These are phyloP conservation scores for Kwoniella heveanensis DNA, from an alignment of 768 basidiomycete species.

Conservation along the genomic window DNA sequence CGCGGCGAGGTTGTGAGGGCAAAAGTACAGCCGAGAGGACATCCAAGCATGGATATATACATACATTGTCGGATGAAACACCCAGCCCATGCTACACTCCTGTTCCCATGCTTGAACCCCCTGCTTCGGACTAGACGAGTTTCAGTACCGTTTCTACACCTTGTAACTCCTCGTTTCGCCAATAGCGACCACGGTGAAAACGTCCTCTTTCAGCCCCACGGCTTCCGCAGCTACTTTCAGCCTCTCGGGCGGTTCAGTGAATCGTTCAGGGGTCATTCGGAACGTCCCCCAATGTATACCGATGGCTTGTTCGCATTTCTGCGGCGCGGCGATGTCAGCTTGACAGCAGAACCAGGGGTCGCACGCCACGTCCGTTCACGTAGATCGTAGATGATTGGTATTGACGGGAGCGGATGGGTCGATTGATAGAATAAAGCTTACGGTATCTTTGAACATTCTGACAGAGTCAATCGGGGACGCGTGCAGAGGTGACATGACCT, in stretches of 20 bases:
- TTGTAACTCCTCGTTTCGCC: conserved; percentile 62
- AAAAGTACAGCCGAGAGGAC: too few relatives aligned
- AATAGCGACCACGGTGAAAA: conserved; percentile 65
- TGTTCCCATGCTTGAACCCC: too few relatives aligned
- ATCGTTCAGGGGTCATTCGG: conserved; percentile 54
- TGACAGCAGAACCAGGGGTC: not conserved
- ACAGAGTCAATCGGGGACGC: conserved; percentile 71
- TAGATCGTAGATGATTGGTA: too few relatives aligned
- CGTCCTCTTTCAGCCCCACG: conserved; percentile 62
- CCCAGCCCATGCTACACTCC: too few relatives aligned
- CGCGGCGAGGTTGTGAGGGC: too few relatives aligned
- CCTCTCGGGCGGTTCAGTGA: conserved; percentile 65
- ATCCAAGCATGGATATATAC: too few relatives aligned
- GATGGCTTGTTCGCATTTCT: conserved; percentile 61
- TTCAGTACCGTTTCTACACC: too few relatives aligned
- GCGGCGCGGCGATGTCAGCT: not conserved
- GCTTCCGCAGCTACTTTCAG: conserved; percentile 63
- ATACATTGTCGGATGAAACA: too few relatives aligned
- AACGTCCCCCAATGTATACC: conserved; percentile 70
- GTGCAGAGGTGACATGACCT: conserved; percentile 64
- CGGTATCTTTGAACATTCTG: conserved; percentile 66
- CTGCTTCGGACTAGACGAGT: too few relatives aligned
- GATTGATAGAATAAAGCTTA: too few relatives aligned
- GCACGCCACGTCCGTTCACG: too few relatives aligned
- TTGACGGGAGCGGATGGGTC: not conserved